A percentile compares a stretch with the other conserved stretches of the same genome.
These are phyloP conservation scores for Sporothrix phasma DNA, from an alignment of 2,329 filamentous ascomycete genomes.

Conservation along the genomic window DNA sequence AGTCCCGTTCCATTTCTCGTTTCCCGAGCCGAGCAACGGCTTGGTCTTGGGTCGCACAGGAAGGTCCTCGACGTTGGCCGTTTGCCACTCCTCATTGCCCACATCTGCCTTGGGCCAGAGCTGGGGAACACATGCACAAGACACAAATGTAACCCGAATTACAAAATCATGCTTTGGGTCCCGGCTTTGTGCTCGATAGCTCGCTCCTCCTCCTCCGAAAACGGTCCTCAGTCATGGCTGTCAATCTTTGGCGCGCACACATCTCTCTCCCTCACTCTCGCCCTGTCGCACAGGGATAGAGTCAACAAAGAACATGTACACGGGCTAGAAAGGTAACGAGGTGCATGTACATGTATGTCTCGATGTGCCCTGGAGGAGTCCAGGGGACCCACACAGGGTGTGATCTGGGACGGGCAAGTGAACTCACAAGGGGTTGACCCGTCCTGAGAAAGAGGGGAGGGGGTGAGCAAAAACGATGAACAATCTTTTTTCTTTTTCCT, in stretches of 20 bases:
- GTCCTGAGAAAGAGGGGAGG: neutral
- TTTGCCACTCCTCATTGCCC: neutral
- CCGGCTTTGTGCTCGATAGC: neutral
- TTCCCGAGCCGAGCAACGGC: neutral
- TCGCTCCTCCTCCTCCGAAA: neutral
- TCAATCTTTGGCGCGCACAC: neutral
- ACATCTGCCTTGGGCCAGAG: neutral
- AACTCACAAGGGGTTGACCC: neutral
- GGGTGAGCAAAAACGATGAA: conserved; percentile 10
- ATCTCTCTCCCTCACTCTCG: neutral
- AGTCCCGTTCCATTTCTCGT: neutral
- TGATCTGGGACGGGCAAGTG: conserved; percentile 9
- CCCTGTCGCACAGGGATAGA: neutral
- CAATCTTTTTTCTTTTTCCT: neutral
- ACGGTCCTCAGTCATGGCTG: neutral
- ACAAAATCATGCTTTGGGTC: neutral
- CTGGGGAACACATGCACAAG: neutral
- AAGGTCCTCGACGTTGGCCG: neutral
- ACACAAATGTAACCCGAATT: neutral
- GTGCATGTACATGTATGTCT: too few relatives aligned
- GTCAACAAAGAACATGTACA: neutral
- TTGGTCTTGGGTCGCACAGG: neutral
- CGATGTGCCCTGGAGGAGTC: neutral
- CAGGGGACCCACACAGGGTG: conserved; percentile 1
- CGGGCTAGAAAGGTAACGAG: too few relatives aligned